phyloP scores from a whole-genome alignment of 441 rosid species.

The Croton setiger region DNA sequence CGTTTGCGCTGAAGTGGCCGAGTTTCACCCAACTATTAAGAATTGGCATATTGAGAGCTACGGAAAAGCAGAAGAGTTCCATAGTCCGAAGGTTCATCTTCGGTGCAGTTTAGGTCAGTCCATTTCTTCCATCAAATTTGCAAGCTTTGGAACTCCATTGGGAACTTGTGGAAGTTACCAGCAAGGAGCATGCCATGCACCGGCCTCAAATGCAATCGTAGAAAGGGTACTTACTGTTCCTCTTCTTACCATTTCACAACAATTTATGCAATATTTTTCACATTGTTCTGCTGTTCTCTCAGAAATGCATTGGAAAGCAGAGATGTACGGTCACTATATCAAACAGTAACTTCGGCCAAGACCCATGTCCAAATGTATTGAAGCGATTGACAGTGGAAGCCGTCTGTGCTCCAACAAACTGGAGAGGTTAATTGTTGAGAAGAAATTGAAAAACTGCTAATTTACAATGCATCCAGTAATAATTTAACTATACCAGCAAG shows the following conservation, averaged over 20 bases:
- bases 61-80: constrained; percentile 76
- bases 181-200: constrained; percentile 92
- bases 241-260: neutral
- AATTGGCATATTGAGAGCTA: constrained; percentile 98
- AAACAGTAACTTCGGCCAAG: constrained; percentile 82
- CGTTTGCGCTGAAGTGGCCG: constrained; percentile 85
- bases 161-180: constrained; percentile 95
- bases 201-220: constrained; percentile 63
- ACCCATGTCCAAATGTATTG: constrained; percentile 90
- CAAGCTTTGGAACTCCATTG: constrained; percentile 93
- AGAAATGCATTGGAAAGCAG: constrained; percentile 89
- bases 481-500: constrained; percentile 32
- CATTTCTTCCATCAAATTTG: constrained; percentile 81
- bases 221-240: constrained; percentile 54
- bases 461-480: constrained; percentile 17
- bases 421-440: constrained; percentile 39
- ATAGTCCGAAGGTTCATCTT: constrained; percentile 82
- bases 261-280: neutral
- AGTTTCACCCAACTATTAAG: constrained; percentile 86
- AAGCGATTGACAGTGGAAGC: constrained; percentile 92
- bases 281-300: constrained; percentile 19
- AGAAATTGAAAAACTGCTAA: constrained; percentile 7
- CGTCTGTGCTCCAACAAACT: constrained; percentile 60
- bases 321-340: constrained; percentile 88
- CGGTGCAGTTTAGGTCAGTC: constrained; percentile 73